Evolutionary conservation across 2,329 filamentous ascomycete species (phyloP), one percentile per base, ranked within the genome.

Genomic region (Rhinocladiella similis): DNA sequence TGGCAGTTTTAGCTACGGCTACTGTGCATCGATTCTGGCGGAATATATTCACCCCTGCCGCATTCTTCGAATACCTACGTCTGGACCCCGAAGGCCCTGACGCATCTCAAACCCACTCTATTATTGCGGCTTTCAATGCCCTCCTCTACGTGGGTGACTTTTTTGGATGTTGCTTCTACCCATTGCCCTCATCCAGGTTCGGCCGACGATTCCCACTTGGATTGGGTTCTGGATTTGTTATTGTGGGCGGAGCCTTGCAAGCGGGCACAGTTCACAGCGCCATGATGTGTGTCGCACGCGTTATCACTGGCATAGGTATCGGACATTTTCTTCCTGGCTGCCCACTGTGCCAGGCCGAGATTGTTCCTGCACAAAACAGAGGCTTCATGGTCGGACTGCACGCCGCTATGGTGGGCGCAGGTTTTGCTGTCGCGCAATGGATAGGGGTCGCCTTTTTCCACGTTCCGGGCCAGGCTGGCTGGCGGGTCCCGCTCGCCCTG

Each of bases 271-370:
- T 50, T 4, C 18, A 53, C 36, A 50, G 29, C 19, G 45, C 53
- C 22, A 60, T 60, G 54, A 41, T 57, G 39, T 36, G 41, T 20
- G 53, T 69, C 29, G 69, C 50, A 5, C 29, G 54, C 3, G 29
- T 57, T 36, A 9, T 53, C 12, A 36, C 35, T 10, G 76, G 75
- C 12, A 72, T 76, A 54, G 76, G 75, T 1, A 72, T 77, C 0
- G 75, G 75, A 1, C 73, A 72, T 59, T 62, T 77, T 2, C 74
- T 77, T 51, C 70, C 72, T 6, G 76, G 73, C 0, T 54, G 77
- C 33, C 74, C 75, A 0, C 68, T 73, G 0, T 78, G 77, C 55
- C 68, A 78, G 3, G 68, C 74, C 2, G 75, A 78, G 53, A 65
- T 74, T 0, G 71, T 75, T 0, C 75, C 76, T 1, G 70, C 72